These are phyloP conservation scores for Candida sanyaensis DNA, from an alignment of 1,139 yeast genomes.

Conservation along the genomic window DNA sequence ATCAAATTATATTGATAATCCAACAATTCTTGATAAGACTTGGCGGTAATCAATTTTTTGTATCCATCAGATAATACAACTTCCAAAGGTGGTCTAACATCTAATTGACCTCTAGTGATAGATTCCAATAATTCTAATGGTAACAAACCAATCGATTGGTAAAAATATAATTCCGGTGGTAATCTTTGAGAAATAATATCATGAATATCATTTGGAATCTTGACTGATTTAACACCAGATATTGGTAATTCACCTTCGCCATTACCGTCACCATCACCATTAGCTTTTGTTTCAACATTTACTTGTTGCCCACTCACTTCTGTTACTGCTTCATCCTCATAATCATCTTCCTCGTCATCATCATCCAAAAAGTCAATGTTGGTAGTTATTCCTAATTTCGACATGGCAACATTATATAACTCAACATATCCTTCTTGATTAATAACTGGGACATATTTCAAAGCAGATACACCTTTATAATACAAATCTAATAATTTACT, in stretches of 20 bases:
- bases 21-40: slow-evolving; percentile 48
- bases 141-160: slow-evolving; percentile 75
- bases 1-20: slow-evolving; percentile 67
- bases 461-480: slow-evolving; percentile 40
- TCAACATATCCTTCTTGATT: slow-evolving; percentile 70
- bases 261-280: slow-evolving; percentile 2
- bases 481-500: slow-evolving; percentile 39
- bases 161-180: slow-evolving; percentile 85
- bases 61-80: slow-evolving; percentile 57
- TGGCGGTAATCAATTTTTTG: slow-evolving; percentile 51
- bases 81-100: slow-evolving; percentile 73
- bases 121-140: slow-evolving; percentile 69
- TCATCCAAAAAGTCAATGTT: slow-evolving; percentile 21
- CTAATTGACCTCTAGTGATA: slow-evolving; percentile 62
- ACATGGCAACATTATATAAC: slow-evolving; percentile 46
- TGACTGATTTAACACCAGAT: slow-evolving; percentile 19
- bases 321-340: neutral
- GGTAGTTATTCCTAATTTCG: slow-evolving; percentile 31
- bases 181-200: slow-evolving; percentile 82
- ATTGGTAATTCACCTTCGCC: neutral
- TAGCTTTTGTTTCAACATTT: slow-evolving; percentile 2
- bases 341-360: slow-evolving; percentile 12
- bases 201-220: slow-evolving; percentile 77
- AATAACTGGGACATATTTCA: slow-evolving; percentile 64
- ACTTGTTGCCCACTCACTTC: slow-evolving; percentile 3